Evolutionary conservation across 805 yeast genomes (phyloP), one percentile per base, ranked within the genome.

Genomic region (Metahyphopichia silvanorum): DNA sequence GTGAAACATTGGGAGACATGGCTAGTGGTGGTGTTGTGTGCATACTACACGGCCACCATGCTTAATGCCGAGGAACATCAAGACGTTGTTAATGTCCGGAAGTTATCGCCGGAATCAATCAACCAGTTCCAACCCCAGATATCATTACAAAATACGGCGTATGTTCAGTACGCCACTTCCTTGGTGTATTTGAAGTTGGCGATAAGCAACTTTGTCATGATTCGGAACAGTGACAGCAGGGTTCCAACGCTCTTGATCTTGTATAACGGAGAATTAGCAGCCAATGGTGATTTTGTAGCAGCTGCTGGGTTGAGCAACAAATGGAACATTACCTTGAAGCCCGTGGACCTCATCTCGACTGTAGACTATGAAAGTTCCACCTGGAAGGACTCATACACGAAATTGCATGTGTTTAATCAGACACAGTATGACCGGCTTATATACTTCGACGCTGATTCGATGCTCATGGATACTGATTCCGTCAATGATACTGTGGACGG

Each of bases 151-250:
- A n/a, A n/a, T n/a, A n/a, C 25, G 25, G 85, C 83, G 0, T 80
- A 80, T 47, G 75, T 78, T 4, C 75, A 75, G 32, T 79, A 79
- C 51, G 83, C 82, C 4, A 76, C 86, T 0, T 61, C 69, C 34
- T 43, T 59, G 7, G 57, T 63, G 15, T 76, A 79, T 41, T 51
- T 79, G 33, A 71, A 79, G 39, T 65, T 74, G 29, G 72, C 79
- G 3, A 42, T 79, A 25, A 58, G 77, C 44, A 71, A 76, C 39
- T 50, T 55, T 32, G 36, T 46, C 3, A 57, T 56, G 17, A 46
- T 80, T 29, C 50, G 60, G 21, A 49, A 56, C 11, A 49, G 56
- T 5, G 29, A 38, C 26, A 56, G 63, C 1, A 55, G 72, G 1
- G 57, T 64, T 32, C 76, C 77, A 0, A 62, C 74, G 32, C 43